These are phyloP conservation scores for Solanum tarijense DNA, from an alignment of 257 asterid genomes.

Conservation along the genomic window DNA sequence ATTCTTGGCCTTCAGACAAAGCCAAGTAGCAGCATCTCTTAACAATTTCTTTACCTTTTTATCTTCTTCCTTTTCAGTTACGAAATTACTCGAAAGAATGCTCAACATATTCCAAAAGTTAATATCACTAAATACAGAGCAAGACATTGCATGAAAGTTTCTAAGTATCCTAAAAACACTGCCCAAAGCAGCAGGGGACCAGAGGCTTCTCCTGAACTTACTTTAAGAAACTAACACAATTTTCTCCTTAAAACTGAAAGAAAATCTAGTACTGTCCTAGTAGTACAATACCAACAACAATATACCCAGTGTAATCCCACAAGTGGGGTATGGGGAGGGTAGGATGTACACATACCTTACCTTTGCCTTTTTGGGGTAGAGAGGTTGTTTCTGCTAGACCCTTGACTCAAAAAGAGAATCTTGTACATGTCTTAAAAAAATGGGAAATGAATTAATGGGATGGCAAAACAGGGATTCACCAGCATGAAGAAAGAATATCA, in stretches of 20 bases:
- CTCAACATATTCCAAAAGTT: slow-evolving; percentile 1
- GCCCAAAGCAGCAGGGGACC: background rate
- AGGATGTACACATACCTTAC: background rate
- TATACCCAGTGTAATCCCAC: background rate
- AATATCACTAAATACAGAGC: background rate
- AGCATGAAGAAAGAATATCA: background rate
- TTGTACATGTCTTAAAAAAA: background rate
- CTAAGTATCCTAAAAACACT: background rate
- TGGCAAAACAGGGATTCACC: background rate
- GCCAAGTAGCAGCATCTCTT: slow-evolving; percentile 38
- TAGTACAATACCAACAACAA: background rate
- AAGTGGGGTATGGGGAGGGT: background rate
- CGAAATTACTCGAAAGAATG: background rate
- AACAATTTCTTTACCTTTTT: slow-evolving; percentile 4
- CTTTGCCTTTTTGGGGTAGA: background rate
- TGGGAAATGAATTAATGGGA: background rate
- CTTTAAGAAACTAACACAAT: background rate
- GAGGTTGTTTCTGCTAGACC: background rate
- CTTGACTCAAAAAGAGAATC: background rate
- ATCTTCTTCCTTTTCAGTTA: background rate
- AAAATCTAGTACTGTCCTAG: background rate
- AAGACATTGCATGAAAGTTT: background rate
- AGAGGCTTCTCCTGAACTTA: background rate
- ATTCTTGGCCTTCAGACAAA: slow-evolving; percentile 56
- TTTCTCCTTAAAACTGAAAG: background rate